Conservation (phyloP, 768 basidiomycete genomes). For the Psilocybe tampanensis region DNA sequence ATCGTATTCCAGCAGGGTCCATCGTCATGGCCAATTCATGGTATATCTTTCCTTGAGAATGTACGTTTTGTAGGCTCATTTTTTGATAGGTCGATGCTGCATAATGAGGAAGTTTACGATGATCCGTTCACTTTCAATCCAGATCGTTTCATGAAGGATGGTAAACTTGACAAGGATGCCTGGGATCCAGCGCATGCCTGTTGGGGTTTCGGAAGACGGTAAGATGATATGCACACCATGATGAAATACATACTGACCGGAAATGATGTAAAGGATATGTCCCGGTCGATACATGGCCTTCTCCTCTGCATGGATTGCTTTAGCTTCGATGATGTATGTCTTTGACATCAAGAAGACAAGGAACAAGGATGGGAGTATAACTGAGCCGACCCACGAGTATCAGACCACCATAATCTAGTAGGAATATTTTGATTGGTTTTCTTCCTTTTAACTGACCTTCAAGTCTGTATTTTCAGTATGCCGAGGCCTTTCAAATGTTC, state of each 20-base stretch:
- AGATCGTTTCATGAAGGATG: slow-evolving; percentile 13
- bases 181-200: slow-evolving; percentile 7
- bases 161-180: not conserved
- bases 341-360: slow-evolving; percentile 5
- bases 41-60: not conserved
- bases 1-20: slow-evolving; percentile 4
- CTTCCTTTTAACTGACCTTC: not conserved
- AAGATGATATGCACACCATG: not conserved
- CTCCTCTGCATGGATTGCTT: slow-evolving; percentile 8
- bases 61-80: not conserved
- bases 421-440: not conserved
- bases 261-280: not conserved
- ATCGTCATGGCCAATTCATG: slow-evolving; percentile 5
- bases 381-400: slow-evolving; percentile 4
- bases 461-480: not conserved
- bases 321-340: slow-evolving; percentile 6
- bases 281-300: slow-evolving; percentile 8
- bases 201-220: slow-evolving; percentile 15
- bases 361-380: not conserved
- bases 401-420: slow-evolving; percentile 7
- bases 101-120: slow-evolving; percentile 5
- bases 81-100: slow-evolving; percentile 9
- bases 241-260: not conserved
- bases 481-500: slow-evolving; percentile 8
- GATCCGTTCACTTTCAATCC: slow-evolving; percentile 9